Conservation (phyloP, 352 stramenopile genomes). For the Pythium biforme region DNA sequence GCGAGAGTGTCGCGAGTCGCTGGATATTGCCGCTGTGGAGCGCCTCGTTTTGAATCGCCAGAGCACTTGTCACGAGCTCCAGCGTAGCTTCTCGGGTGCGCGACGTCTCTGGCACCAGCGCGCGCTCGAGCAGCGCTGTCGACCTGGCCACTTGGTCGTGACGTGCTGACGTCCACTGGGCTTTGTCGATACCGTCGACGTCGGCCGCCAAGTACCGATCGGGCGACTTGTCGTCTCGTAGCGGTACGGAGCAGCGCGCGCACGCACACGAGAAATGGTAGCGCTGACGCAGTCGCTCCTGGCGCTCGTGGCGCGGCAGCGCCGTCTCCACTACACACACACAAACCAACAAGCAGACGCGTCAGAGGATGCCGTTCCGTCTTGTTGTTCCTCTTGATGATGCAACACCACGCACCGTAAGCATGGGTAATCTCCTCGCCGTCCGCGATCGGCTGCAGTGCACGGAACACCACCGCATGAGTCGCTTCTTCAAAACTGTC, state of each 20-base stretch:
- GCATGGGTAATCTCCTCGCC: slow-evolving; percentile 63
- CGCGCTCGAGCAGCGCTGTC: slow-evolving; percentile 12
- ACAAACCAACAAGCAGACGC: background rate
- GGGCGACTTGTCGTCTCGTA: slow-evolving; percentile 25
- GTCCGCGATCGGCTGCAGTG: slow-evolving; percentile 42
- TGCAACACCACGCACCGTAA: slow-evolving; percentile 42
- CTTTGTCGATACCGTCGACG: slow-evolving; percentile 37
- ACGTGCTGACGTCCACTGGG: slow-evolving; percentile 36
- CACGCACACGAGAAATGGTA: slow-evolving; percentile 72
- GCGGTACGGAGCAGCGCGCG: slow-evolving; percentile 38
- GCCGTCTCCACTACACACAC: slow-evolving; percentile 51
- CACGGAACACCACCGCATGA: slow-evolving; percentile 50
- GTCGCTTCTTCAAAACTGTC: slow-evolving; percentile 44
- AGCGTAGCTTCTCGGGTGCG: background rate
- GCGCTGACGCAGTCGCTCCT: slow-evolving; percentile 42
- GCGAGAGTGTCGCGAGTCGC: slow-evolving; percentile 42
- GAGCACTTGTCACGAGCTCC: slow-evolving; percentile 15
- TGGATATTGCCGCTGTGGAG: slow-evolving; percentile 50
- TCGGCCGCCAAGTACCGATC: slow-evolving; percentile 55
- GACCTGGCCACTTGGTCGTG: slow-evolving; percentile 33
- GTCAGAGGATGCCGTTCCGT: background rate
- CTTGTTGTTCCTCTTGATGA: background rate
- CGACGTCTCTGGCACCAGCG: background rate
- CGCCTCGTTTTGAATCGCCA: slow-evolving; percentile 26
- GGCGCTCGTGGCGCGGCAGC: slow-evolving; percentile 43